These are phyloP conservation scores for Suillus weaverae DNA, from an alignment of 768 basidiomycete species.

Conservation along the genomic window DNA sequence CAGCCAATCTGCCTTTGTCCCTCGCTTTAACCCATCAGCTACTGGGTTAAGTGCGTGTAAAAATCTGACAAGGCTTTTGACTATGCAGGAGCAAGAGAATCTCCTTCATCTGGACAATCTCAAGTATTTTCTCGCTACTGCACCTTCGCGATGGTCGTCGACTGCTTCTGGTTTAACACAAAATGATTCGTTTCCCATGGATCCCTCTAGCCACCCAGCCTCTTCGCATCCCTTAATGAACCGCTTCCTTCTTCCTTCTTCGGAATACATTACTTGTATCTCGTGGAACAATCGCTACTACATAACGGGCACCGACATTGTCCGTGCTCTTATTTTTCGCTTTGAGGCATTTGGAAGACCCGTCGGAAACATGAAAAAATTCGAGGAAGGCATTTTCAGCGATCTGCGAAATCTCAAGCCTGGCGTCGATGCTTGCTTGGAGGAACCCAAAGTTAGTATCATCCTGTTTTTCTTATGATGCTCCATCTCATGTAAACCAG, in stretches of 20 bases:
- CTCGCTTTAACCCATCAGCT: conserved; percentile 17
- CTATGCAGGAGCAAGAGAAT: conserved; percentile 62
- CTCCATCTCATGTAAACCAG: conserved; percentile 40
- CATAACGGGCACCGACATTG: conserved; percentile 96
- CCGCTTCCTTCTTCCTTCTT: conserved; percentile 83
- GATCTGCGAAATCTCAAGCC: conserved; percentile 94
- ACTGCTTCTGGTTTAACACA: conserved; percentile 27
- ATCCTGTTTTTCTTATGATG: neutral
- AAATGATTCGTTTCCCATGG: conserved; percentile 10
- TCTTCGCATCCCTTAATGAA: conserved; percentile 79
- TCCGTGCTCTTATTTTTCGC: conserved; percentile 90
- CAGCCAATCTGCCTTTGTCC: conserved; percentile 6
- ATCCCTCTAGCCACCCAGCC: conserved; percentile 40
- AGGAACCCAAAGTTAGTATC: conserved; percentile 87
- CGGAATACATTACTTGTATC: conserved; percentile 88
- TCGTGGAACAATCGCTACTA: conserved; percentile 91
- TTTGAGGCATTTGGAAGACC: conserved; percentile 93
- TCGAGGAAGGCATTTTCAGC: conserved; percentile 94
- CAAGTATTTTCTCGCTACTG: conserved; percentile 88
- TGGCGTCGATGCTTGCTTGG: conserved; percentile 86
- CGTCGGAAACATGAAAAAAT: conserved; percentile 92
- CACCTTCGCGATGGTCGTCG: conserved; percentile 70
- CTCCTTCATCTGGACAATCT: conserved; percentile 78
- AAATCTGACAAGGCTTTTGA: conserved; percentile 49
- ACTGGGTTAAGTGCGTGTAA: conserved; percentile 30